phyloP scores from a whole-genome alignment of 2,329 filamentous ascomycete genomes.

The Fusarium paranaense region DNA sequence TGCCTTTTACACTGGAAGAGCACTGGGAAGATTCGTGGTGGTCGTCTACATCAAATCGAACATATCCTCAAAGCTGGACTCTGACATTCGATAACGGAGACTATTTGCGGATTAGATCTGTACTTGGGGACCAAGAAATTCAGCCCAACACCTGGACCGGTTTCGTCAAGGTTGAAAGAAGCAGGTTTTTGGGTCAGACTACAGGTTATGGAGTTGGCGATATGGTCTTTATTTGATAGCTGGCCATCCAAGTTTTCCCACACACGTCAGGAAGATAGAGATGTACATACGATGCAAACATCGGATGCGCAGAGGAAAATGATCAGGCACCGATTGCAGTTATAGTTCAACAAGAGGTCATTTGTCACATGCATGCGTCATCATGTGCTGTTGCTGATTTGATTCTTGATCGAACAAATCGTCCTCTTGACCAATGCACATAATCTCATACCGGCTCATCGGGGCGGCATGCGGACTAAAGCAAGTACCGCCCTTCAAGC shows the following conservation, averaged over 20 bases:
- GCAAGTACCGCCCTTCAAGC: too few relatives aligned
- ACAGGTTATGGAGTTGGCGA: background rate
- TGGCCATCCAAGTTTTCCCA: too few relatives aligned
- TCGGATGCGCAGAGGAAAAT: background rate
- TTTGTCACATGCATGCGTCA: background rate
- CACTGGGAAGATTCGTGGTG: background rate
- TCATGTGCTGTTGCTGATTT: background rate
- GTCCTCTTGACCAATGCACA: too few relatives aligned
- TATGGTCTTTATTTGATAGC: background rate
- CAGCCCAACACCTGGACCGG: background rate
- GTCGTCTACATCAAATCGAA: background rate
- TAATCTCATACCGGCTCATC: too few relatives aligned
- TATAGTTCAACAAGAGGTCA: background rate
- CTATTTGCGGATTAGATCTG: background rate
- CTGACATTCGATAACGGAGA: background rate
- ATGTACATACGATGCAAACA: background rate
- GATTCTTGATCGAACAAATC: too few relatives aligned
- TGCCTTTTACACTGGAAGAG: background rate
- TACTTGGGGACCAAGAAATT: background rate
- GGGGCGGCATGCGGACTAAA: too few relatives aligned
- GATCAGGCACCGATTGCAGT: background rate
- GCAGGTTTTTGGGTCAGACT: background rate
- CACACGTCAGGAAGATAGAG: fast-evolving
- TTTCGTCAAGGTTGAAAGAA: background rate
- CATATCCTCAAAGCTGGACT: background rate